These are phyloP conservation scores for Alternaria longipes DNA, from an alignment of 2,329 filamentous ascomycete genomes.

Conservation along the genomic window DNA sequence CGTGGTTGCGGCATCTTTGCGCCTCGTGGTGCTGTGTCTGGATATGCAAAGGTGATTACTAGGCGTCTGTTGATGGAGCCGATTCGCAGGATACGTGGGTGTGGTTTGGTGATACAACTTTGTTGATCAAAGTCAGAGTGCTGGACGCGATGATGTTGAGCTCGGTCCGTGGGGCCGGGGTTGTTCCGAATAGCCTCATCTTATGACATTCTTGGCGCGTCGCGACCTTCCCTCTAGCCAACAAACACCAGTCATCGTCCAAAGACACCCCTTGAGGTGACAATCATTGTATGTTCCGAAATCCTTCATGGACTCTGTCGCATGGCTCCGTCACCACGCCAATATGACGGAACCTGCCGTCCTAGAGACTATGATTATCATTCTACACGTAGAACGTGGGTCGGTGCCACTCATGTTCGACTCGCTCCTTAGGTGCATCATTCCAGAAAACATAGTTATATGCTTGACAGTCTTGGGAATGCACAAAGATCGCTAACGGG, in stretches of 20 bases:
- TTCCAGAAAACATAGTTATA: no score
- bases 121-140: slow-evolving; percentile 14
- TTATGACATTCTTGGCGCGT: slow-evolving; percentile 1
- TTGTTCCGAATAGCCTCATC: slow-evolving; percentile 25
- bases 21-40: not conserved
- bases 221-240: not conserved
- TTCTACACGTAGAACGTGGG: no score
- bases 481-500: no score
- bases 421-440: no score
- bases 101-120: slow-evolving; percentile 4
- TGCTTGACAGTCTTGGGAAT: no score
- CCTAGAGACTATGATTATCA: no score
- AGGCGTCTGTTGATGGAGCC: slow-evolving; percentile 1
- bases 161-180: slow-evolving; percentile 24
- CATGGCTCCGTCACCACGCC: no score
- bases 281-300: no score
- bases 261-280: not conserved
- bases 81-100: not conserved
- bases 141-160: slow-evolving; percentile 22
- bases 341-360: no score
- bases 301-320: no score
- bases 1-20: slow-evolving; percentile 35
- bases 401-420: no score
- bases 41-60: not conserved
- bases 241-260: not conserved